Conservation (phyloP, 352 stramenopile species). For the Phytophthora niederhauseri region DNA sequence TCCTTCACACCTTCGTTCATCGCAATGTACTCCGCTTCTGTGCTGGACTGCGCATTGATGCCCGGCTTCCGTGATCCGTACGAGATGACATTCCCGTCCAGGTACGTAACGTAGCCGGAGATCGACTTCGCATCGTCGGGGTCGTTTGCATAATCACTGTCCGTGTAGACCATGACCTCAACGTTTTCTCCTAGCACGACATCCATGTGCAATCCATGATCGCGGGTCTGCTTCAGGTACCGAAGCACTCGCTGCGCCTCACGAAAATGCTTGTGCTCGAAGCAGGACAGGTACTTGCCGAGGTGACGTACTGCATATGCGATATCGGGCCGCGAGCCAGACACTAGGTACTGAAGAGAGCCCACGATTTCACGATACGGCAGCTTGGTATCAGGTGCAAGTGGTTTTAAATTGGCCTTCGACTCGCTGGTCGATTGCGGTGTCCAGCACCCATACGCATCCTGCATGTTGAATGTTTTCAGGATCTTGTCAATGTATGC, state of each 20-base stretch:
- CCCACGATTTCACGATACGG: slow-evolving; percentile 6
- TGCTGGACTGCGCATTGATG: slow-evolving; percentile 34
- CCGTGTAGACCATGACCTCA: slow-evolving; percentile 12
- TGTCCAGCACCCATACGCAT: slow-evolving; percentile 5
- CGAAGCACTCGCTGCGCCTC: slow-evolving; percentile 3
- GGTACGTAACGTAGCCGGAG: slow-evolving; percentile 25
- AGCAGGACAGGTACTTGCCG: slow-evolving; percentile 13
- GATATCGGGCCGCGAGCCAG: slow-evolving; percentile 18
- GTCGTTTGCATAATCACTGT: slow-evolving; percentile 39
- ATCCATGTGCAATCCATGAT: slow-evolving; percentile 15
- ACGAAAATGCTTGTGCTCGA: slow-evolving; percentile 3
- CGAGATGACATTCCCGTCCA: slow-evolving; percentile 30
- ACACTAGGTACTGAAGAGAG: slow-evolving; percentile 16
- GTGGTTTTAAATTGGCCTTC: background rate
- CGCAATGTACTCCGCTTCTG: slow-evolving; percentile 29
- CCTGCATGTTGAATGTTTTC: background rate
- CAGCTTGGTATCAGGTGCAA: background rate
- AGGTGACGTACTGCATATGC: slow-evolving; percentile 18
- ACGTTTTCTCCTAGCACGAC: background rate
- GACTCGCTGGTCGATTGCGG: slow-evolving; percentile 8
- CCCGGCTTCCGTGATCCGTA: slow-evolving; percentile 38
- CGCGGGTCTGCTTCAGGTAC: slow-evolving; percentile 9
- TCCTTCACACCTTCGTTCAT: slow-evolving; percentile 15
- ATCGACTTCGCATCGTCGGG: slow-evolving; percentile 23
- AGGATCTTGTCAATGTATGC: slow-evolving; percentile 12